Conservation (phyloP, 208 protist species). For the Leishmania arabica region DNA sequence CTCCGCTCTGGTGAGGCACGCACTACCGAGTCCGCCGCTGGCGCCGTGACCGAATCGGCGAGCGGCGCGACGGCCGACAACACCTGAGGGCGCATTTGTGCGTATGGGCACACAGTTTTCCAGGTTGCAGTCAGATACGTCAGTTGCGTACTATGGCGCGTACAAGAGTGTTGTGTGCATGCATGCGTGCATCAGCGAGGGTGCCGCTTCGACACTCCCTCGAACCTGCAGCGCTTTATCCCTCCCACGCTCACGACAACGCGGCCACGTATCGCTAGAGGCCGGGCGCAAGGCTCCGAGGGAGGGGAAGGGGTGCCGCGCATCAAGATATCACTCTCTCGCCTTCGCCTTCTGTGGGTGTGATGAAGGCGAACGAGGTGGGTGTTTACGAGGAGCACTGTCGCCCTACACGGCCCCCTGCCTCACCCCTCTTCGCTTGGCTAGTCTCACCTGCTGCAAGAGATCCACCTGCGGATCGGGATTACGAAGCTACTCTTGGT, state of each 20-base stretch:
- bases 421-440: neutral
- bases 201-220: neutral
- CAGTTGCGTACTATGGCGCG: neutral
- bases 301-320: neutral
- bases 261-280: neutral
- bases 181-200: neutral
- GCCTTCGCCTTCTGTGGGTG: neutral
- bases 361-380: neutral
- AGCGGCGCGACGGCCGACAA: neutral
- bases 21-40: neutral
- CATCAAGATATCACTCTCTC: neutral
- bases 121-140: neutral
- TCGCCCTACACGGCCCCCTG: neutral
- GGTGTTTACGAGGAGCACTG: neutral
- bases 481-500: neutral
- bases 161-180: neutral
- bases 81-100: neutral
- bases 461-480: neutral
- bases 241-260: neutral
- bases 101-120: neutral
- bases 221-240: neutral
- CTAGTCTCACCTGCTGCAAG: neutral
- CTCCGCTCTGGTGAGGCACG: constrained; percentile 15
- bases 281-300: neutral
- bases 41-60: neutral